Percentiles rank a stretch among this genome's conserved stretches.
phyloP scores from a whole-genome alignment of 805 yeast species.

The Saccharomycopsis synnaedendra region DNA sequence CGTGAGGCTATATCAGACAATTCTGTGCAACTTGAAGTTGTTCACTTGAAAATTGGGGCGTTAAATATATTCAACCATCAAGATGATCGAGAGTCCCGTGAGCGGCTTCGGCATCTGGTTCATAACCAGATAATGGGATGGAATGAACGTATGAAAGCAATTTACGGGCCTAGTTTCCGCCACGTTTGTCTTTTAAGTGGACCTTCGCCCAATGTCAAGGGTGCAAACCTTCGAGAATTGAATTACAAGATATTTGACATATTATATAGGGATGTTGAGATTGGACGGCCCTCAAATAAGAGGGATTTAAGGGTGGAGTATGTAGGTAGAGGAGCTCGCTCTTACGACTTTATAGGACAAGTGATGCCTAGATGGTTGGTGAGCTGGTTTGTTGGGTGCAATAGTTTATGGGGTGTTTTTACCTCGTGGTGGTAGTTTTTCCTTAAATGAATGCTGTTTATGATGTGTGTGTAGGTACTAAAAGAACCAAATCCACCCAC shows the following conservation, averaged over 20 bases:
- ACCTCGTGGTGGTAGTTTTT: background rate
- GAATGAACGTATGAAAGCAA: conserved; percentile 8
- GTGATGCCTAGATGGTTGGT: conserved; percentile 13
- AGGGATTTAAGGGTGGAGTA: conserved; percentile 10
- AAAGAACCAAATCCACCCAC: no score
- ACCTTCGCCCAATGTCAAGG: conserved; percentile 8
- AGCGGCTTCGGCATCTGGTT: conserved; percentile 2
- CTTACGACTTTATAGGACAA: conserved; percentile 13
- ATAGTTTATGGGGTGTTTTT: conserved; percentile 4
- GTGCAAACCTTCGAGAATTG: conserved; percentile 14
- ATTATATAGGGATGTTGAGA: conserved; percentile 9
- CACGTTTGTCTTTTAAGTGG: conserved; percentile 8
- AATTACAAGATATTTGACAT: conserved; percentile 15
- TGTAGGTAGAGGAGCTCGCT: conserved; percentile 15
- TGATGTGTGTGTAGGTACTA: no score
- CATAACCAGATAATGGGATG: conserved; percentile 14
- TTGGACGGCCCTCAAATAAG: conserved; percentile 1
- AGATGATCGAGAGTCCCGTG: conserved; percentile 1
- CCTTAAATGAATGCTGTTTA: background rate
- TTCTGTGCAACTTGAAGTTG: conserved; percentile 31
- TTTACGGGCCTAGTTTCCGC: conserved; percentile 13
- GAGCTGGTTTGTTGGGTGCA: conserved; percentile 14
- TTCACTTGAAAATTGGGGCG: conserved; percentile 36
- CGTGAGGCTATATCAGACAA: conserved; percentile 26
- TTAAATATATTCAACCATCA: conserved; percentile 28